Percentiles rank a stretch among this genome's conserved stretches.
Conservation (phyloP, 306 rosid genomes). For the Quercus aquifolioides region DNA sequence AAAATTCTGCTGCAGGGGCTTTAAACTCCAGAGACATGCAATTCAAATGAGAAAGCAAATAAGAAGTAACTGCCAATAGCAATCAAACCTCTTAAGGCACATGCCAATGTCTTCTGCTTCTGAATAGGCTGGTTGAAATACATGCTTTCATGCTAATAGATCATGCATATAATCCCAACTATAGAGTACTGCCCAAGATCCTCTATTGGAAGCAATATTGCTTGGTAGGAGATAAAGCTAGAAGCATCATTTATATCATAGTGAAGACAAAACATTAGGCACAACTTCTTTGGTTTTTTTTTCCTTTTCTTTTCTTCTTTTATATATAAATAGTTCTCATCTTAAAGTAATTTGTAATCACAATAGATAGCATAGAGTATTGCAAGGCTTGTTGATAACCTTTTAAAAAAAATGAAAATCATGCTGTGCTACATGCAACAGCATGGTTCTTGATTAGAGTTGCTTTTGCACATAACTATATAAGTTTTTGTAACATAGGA, state of each 20-base stretch:
- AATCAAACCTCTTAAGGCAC: constrained; percentile 64
- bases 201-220: constrained; percentile 26
- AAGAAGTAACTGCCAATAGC: constrained; percentile 47
- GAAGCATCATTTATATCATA: constrained; percentile 17
- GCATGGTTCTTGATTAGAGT: not conserved
- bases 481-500: not conserved
- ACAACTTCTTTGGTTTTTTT: not conserved
- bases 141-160: constrained; percentile 42
- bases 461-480: not conserved
- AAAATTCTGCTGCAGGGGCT: constrained; percentile 71
- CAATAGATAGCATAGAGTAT: not conserved
- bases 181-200: constrained; percentile 28
- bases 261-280: not conserved
- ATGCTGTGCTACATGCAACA: not conserved
- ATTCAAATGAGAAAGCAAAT: constrained; percentile 52
- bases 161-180: constrained; percentile 37
- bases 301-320: too few relatives aligned
- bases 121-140: constrained; percentile 53
- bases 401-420: not conserved
- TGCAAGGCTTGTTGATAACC: not conserved
- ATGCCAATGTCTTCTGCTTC: constrained; percentile 61
- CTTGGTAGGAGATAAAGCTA: constrained; percentile 28
- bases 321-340: not conserved
- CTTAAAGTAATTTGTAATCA: not conserved
- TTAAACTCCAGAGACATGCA: constrained; percentile 62